These are phyloP conservation scores for Cryptococcus sp. DNA, from an alignment of 1,284 basidiomycete species.

Conservation along the genomic window DNA sequence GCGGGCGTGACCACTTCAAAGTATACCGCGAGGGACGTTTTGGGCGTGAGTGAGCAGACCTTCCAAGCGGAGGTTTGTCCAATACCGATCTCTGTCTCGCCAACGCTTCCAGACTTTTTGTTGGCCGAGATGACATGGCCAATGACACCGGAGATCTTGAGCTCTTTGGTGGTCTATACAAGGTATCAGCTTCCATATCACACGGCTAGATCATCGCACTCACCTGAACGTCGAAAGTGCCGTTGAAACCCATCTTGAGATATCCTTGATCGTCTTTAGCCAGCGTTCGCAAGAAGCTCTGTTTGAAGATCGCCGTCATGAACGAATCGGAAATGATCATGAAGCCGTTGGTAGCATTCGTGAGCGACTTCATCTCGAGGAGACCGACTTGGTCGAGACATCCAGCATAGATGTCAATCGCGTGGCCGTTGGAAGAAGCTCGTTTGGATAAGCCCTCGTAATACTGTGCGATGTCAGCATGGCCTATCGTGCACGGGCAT, in stretches of 20 bases:
- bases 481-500: neutral
- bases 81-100: conserved; percentile 99
- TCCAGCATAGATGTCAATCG: conserved; percentile 93
- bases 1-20: conserved; percentile 99
- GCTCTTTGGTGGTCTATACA: conserved; percentile 89
- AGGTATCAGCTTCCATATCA: neutral
- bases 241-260: conserved; percentile 98
- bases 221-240: conserved; percentile 95
- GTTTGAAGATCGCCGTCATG: conserved; percentile 98
- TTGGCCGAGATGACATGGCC: conserved; percentile 96
- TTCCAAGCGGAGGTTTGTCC: conserved; percentile 99
- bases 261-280: conserved; percentile 91
- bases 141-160: conserved; percentile 97
- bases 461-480: conserved; percentile 64
- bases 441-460: conserved; percentile 95
- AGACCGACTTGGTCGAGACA: conserved; percentile 98
- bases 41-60: conserved; percentile 86
- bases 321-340: conserved; percentile 97
- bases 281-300: conserved; percentile 92
- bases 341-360: conserved; percentile 94
- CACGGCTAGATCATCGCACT: conserved; percentile 25
- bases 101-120: conserved; percentile 95
- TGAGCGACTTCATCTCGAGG: conserved; percentile 94
- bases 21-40: conserved; percentile 89
- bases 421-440: conserved; percentile 91